Evolutionary conservation across 495 filamentous ascomycete genomes (phyloP).

Genomic region (Clohesyomyces aquaticus): DNA sequence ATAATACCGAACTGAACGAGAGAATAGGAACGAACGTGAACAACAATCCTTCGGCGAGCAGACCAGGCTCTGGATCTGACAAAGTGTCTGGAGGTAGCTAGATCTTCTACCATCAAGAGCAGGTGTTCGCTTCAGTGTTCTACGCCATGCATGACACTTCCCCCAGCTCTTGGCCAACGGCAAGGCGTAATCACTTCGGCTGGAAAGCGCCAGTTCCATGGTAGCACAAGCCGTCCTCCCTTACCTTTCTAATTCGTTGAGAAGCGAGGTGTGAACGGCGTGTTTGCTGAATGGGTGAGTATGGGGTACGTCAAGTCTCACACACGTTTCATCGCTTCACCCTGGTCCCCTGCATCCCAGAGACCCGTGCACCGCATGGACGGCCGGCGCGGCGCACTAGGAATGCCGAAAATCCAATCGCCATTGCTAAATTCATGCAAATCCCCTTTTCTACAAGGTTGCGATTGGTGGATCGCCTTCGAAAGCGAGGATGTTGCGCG

Average conservation of each 20-base stretch:
- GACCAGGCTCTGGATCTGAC: no score
- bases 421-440: not conserved
- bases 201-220: not conserved
- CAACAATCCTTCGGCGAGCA: no score
- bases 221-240: not conserved
- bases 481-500: no score
- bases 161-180: not conserved
- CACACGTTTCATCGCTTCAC: slow-evolving; percentile 13
- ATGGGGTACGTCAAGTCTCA: slow-evolving; percentile 16
- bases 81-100: no score
- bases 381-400: not conserved
- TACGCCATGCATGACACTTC: not conserved
- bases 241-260: not conserved
- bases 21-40: no score
- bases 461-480: no score
- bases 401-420: not conserved
- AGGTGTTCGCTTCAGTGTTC: not conserved
- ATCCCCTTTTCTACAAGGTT: no score
- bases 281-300: not conserved
- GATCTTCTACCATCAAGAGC: not conserved
- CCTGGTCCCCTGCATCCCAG: slow-evolving; percentile 17
- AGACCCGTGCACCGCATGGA: slow-evolving; percentile 8
- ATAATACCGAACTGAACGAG: no score
- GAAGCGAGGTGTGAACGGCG: not conserved
- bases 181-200: not conserved